These are phyloP conservation scores for Ogataea minuta DNA, from an alignment of 805 yeast genomes.

Conservation along the genomic window DNA sequence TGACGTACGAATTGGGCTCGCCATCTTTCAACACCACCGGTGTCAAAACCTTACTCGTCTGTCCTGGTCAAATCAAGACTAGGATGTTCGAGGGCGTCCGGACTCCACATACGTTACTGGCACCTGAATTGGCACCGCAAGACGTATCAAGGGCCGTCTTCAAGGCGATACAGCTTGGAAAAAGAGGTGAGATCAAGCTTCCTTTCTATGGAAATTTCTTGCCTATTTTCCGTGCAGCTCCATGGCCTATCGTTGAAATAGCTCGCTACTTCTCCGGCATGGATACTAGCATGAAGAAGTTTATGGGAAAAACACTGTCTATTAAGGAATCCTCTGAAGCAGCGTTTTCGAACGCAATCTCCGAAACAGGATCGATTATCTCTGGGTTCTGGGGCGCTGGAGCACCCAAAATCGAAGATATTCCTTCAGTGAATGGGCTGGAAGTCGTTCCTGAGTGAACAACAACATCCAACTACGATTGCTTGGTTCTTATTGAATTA, in stretches of 20 bases:
- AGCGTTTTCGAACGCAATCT: constrained; percentile 18
- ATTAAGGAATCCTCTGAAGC: constrained; percentile 19
- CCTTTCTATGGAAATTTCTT: constrained; percentile 78
- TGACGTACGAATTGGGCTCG: constrained; percentile 65
- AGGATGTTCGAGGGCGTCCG: constrained; percentile 66
- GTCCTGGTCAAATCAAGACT: constrained; percentile 87
- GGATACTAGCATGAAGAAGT: constrained; percentile 46
- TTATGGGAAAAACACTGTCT: constrained; percentile 26
- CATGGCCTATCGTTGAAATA: constrained; percentile 64
- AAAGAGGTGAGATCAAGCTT: constrained; percentile 62
- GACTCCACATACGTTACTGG: constrained; percentile 73
- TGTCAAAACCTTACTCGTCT: constrained; percentile 69
- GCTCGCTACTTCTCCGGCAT: constrained; percentile 63
- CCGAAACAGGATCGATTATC: constrained; percentile 23
- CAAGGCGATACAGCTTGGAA: constrained; percentile 55
- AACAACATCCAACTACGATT: neutral
- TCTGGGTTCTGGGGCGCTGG: constrained; percentile 18
- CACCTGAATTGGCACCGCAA: constrained; percentile 76
- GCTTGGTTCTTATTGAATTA: constrained; percentile 1
- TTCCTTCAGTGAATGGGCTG: constrained; percentile 1
- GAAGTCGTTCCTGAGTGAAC: constrained; percentile 3
- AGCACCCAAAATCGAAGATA: constrained; percentile 10
- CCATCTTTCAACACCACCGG: constrained; percentile 46
- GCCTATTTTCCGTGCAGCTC: constrained; percentile 68
- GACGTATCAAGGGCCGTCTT: constrained; percentile 62